phyloP scores from a whole-genome alignment of 2,329 filamentous ascomycete species.

The Penicillium sp. region DNA sequence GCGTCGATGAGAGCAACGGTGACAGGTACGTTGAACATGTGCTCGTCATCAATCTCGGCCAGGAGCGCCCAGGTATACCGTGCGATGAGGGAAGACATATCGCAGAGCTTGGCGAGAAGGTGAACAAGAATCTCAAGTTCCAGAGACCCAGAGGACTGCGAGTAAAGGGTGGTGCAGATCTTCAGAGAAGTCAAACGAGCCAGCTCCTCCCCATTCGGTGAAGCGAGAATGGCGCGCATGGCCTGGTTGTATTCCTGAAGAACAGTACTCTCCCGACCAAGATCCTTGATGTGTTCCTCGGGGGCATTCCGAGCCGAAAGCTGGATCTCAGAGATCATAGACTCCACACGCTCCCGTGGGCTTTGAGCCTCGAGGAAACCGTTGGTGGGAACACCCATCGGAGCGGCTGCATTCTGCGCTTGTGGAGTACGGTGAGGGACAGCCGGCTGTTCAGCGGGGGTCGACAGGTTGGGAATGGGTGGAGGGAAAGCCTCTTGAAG shows the following conservation, averaged over 20 bases:
- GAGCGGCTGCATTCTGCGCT: slow-evolving; percentile 48
- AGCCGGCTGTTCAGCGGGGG: slow-evolving; percentile 66
- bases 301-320: slow-evolving; percentile 61
- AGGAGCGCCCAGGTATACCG: slow-evolving; percentile 57
- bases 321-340: slow-evolving; percentile 63
- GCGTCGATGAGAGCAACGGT: slow-evolving; percentile 66
- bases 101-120: slow-evolving; percentile 66
- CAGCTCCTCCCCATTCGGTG: slow-evolving; percentile 63
- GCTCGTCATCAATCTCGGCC: slow-evolving; percentile 62
- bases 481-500: slow-evolving; percentile 64
- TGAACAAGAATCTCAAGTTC: slow-evolving; percentile 69
- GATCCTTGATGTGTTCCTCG: slow-evolving; percentile 64
- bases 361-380: slow-evolving; percentile 64
- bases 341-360: slow-evolving; percentile 60
- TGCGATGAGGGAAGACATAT: slow-evolving; percentile 63
- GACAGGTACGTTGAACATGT: slow-evolving; percentile 67
- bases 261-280: slow-evolving; percentile 61
- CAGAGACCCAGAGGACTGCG: slow-evolving; percentile 59
- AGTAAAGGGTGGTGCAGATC: slow-evolving; percentile 63
- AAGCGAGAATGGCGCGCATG: slow-evolving; percentile 58
- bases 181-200: slow-evolving; percentile 62
- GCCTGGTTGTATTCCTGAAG: slow-evolving; percentile 65
- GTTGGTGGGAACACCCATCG: slow-evolving; percentile 53
- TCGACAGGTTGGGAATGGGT: slow-evolving; percentile 65
- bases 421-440: slow-evolving; percentile 64